Base-by-base conservation (phyloP, 495 filamentous ascomycete species). In the Geoglossum glabrum region DNA sequence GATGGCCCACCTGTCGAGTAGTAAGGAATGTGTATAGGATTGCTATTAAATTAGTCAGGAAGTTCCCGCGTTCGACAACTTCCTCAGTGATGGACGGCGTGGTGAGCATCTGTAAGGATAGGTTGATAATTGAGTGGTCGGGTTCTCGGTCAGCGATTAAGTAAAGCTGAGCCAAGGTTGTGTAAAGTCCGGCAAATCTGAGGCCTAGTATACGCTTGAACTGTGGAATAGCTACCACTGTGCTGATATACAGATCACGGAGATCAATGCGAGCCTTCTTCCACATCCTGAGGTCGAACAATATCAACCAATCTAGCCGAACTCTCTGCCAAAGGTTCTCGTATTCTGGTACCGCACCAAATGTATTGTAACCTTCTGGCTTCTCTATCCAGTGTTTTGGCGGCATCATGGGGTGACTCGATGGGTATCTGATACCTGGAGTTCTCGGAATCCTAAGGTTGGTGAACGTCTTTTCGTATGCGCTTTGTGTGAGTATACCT, bases 1-100 rank as follows among this genome's bases (percentile, higher is more conserved):
- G 92, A 68, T 93, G 87, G 6, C 88, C 87, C 30, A 99, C 92
- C 72, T 97, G 90, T 25, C 92, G 77, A 8, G 89, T 95, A 0
- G 92, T 97, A 10, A 97, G 70, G 73, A 97, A 99, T 0, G 93
- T 97, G 68, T 97, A 99, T 0, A 99, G 74, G 57, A 97, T 96
- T 17, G 92, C 85, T 78, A 94, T 88, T 19, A 97, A 78, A 61
- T 85, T 95, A 3, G 90, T 94, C 25, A 97, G 73, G 67, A 97
- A 95, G 69, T 99, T 97, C n/a, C 90, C 92, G 38, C 90, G 80
- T 59, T 89, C 81, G 1, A 97, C 86, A 46, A 95, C 85, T 68
- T 99, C 92, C 57, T 86, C 83, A 0, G 90, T 96, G 63, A 97
- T 97, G 1, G 90, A 92, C 3, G 92, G 88, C 0, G 92, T 95